Evolutionary conservation across 331 rosid genomes (phyloP), one percentile per base, ranked within the genome.

Genomic region (Rhamnella rubrinervis): DNA sequence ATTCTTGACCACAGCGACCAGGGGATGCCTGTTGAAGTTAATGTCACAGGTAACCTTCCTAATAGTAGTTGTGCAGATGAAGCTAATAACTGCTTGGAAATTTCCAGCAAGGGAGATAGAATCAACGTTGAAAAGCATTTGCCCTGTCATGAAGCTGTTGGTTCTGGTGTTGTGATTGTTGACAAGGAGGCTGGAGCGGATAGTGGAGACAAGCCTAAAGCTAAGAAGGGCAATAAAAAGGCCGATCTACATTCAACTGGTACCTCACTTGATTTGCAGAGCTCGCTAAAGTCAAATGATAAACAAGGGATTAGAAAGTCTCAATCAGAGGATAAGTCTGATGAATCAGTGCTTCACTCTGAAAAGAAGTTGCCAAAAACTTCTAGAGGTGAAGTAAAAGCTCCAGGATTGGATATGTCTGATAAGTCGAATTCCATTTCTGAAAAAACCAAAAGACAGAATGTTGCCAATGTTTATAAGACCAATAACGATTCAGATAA

Each of bases 281-380:
- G 57, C 58, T 13, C 28, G 38, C 68, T 47, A 14, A 65, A 70
- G 62, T 47, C 76, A 23, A 52, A 63, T 58, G 47, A 65, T 31
- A 51, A 77, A 31, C 77, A 16, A 19, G 71, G 60, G 77, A 66
- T 67, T 37, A 62, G 52, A 51, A 60, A 41, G 60, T 67, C 83
- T 19, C 65, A 37, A 52, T 60, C 84, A 28, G 77, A 66, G 75
- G 80, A 63, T 49, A 78, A 75, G 37, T 13, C 35, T 60, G 76
- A 62, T 64, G 71, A 67, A 26, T 65, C 56, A 15, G 55, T 44
- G 59, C 75, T 57, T 76, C 80, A 28, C 56, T 65, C 69, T 73
- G 79, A 20, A 55, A 73, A 78, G 67, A 82, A 56, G 80, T 71
- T 69, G 65, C 53, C 37, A n/a, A 82, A 83, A 55, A 82, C 55